Evolutionary conservation across 2,329 filamentous ascomycete species (phyloP).

Genomic region (Botrytis elliptica): DNA sequence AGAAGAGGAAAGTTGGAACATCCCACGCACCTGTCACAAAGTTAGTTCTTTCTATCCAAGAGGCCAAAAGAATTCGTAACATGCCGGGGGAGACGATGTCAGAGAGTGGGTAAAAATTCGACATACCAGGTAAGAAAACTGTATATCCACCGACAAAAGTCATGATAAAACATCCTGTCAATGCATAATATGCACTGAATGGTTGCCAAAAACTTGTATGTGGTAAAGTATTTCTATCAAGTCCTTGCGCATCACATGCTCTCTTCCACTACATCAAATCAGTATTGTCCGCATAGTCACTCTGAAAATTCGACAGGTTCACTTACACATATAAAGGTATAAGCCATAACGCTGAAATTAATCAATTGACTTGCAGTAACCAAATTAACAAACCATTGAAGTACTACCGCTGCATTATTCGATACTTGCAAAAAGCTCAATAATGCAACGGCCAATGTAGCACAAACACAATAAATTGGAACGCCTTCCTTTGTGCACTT

Average conservation of each 20-base stretch:
- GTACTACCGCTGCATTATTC: slow-evolving; percentile 54
- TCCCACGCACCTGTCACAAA: slow-evolving; percentile 48
- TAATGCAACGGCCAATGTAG: slow-evolving; percentile 57
- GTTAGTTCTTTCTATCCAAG: neutral
- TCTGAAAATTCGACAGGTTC: neutral
- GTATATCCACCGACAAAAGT: slow-evolving; percentile 60
- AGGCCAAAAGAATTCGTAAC: neutral
- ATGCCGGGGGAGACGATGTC: too few relatives aligned
- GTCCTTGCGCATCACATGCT: slow-evolving; percentile 47
- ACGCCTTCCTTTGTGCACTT: slow-evolving; percentile 51
- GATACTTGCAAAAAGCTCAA: slow-evolving; percentile 62
- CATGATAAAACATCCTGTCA: slow-evolving; percentile 56
- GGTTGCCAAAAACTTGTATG: slow-evolving; percentile 56
- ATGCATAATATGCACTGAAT: slow-evolving; percentile 53
- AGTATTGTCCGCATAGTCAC: neutral
- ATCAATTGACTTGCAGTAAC: slow-evolving; percentile 54
- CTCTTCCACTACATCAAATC: slow-evolving; percentile 48
- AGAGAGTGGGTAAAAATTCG: neutral
- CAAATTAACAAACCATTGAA: slow-evolving; percentile 62
- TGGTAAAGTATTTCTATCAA: slow-evolving; percentile 46
- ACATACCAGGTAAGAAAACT: slow-evolving; percentile 53
- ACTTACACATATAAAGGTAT: slow-evolving; percentile 49
- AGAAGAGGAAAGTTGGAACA: slow-evolving; percentile 60
- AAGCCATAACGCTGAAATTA: slow-evolving; percentile 52
- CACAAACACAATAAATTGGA: slow-evolving; percentile 56